Evolutionary conservation across 306 rosid genomes (phyloP).

Genomic region (Echinosophora koreensis): DNA sequence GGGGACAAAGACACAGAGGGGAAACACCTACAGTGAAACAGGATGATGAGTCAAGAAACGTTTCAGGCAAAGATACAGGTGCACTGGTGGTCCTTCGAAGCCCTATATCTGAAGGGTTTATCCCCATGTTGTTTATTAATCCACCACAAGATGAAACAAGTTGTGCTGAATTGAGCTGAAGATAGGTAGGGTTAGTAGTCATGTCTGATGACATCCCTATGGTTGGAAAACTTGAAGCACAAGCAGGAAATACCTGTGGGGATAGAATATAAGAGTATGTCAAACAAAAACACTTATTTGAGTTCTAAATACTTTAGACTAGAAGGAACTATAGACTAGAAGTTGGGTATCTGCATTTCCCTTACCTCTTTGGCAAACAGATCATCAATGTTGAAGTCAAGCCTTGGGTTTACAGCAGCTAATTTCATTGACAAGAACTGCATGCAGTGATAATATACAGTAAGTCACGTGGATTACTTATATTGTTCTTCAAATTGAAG

Average conservation of each 20-base stretch:
- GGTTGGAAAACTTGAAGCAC: constrained; percentile 59
- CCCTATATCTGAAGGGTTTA: constrained; percentile 61
- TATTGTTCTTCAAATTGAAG: not conserved
- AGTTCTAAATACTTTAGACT: too few relatives aligned
- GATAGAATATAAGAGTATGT: constrained; percentile 39
- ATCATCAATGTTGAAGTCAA: constrained; percentile 88
- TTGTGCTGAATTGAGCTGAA: constrained; percentile 68
- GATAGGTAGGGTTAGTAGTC: constrained; percentile 58
- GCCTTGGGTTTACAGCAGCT: constrained; percentile 89
- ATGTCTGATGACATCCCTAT: constrained; percentile 66
- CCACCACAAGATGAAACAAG: constrained; percentile 69
- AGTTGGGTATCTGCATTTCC: not conserved
- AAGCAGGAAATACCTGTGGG: constrained; percentile 70
- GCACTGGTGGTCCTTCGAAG: constrained; percentile 66
- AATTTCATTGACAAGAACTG: constrained; percentile 98
- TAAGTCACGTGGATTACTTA: constrained; percentile 14
- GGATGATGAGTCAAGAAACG: constrained; percentile 67
- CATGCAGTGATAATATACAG: constrained; percentile 35
- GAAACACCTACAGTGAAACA: constrained; percentile 67
- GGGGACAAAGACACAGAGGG: not conserved
- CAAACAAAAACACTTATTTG: constrained; percentile 12
- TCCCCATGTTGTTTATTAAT: constrained; percentile 58
- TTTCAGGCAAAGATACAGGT: constrained; percentile 72
- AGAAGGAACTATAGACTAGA: not conserved
- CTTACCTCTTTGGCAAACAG: constrained; percentile 85